phyloP scores from a whole-genome alignment of 129 eudicot species.

The Deinandra increscens region DNA sequence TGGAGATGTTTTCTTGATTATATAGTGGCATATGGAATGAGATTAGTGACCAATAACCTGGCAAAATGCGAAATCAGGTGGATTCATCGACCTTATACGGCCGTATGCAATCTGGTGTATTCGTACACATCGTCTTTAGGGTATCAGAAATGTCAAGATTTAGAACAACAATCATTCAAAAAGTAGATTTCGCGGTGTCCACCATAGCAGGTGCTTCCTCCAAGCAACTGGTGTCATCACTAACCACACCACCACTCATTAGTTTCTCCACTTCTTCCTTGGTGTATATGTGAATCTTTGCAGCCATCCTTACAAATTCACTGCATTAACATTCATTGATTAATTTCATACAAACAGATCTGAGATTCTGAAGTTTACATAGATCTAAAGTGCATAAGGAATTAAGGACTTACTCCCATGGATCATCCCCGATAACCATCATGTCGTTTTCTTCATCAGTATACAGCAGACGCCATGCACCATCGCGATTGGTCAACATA shows the following conservation, averaged over 20 bases:
- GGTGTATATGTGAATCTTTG: constrained; percentile 83
- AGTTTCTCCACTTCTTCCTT: constrained; percentile 92
- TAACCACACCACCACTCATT: constrained; percentile 61
- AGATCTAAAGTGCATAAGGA: not conserved
- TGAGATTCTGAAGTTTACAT: no score
- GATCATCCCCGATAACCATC: constrained; percentile 92
- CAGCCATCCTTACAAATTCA: constrained; percentile 68
- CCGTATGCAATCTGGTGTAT: no score
- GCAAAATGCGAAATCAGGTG: no score
- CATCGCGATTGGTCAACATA: constrained; percentile 47
- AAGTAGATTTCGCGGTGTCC: constrained; percentile 35
- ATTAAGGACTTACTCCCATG: constrained; percentile 74
- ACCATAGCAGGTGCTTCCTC: constrained; percentile 75
- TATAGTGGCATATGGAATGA: no score
- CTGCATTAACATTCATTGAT: constrained; percentile 38
- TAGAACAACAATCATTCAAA: no score
- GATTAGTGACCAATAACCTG: no score
- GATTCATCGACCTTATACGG: no score
- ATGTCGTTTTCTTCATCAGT: constrained; percentile 80
- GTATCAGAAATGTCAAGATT: no score
- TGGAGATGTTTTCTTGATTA: no score
- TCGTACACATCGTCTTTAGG: no score
- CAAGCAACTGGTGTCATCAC: constrained; percentile 89
- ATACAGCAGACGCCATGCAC: constrained; percentile 69
- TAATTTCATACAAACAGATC: not conserved